A percentile compares a stretch with the other conserved stretches of the same genome.
Conservation (phyloP, 2,329 filamentous ascomycete species). For the Talaromyces piceae region DNA sequence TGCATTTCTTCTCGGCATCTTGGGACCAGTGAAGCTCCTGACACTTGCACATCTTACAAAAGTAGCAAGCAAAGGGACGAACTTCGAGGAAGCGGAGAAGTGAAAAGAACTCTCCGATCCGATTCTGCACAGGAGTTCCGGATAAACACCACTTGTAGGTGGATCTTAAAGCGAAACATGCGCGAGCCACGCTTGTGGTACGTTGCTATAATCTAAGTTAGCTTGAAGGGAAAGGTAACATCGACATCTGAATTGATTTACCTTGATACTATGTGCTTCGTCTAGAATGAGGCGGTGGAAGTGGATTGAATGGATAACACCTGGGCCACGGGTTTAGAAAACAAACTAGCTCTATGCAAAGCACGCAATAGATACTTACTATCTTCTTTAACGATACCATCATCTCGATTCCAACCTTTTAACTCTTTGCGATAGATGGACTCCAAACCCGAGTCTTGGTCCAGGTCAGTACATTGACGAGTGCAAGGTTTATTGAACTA, state of each 20-base stretch:
- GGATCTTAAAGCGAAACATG: conserved; percentile 83
- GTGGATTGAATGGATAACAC: conserved; percentile 71
- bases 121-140: conserved; percentile 91
- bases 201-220: conserved; percentile 38
- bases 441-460: conserved; percentile 58
- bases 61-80: conserved; percentile 82
- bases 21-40: conserved; percentile 77
- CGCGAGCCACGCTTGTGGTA: conserved; percentile 84
- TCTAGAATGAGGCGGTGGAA: conserved; percentile 93
- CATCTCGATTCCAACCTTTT: conserved; percentile 77
- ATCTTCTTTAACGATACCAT: conserved; percentile 71
- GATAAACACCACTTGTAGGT: conserved; percentile 93
- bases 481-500: background rate
- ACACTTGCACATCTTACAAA: conserved; percentile 82
- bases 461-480: background rate
- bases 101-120: conserved; percentile 96
- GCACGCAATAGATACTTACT: conserved; percentile 30
- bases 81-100: conserved; percentile 86
- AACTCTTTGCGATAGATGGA: conserved; percentile 88
- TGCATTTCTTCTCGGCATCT: conserved; percentile 63
- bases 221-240: background rate
- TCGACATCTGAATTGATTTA: conserved; percentile 20
- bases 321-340: conserved; percentile 31
- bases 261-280: conserved; percentile 91
- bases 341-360: background rate